These are phyloP conservation scores for Pythium brachiatum DNA, from an alignment of 352 stramenopile species.

Conservation along the genomic window DNA sequence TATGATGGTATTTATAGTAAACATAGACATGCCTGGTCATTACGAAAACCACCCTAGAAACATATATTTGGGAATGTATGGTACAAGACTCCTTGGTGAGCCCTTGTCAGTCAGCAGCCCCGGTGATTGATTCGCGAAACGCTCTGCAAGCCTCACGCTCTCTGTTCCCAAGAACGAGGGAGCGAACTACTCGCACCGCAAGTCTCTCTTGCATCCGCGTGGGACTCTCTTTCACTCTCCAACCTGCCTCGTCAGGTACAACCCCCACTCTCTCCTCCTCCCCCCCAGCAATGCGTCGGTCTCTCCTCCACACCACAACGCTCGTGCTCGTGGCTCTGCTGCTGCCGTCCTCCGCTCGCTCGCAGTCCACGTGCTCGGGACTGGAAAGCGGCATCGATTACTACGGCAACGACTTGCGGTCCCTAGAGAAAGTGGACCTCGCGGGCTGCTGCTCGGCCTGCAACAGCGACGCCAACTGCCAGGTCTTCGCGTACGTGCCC, in stretches of 20 bases:
- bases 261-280: not conserved
- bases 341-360: not conserved
- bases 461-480: constrained; percentile 33
- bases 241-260: not conserved
- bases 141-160: no score
- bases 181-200: no score
- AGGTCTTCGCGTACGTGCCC: constrained; percentile 18
- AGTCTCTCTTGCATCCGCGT: no score
- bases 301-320: not conserved
- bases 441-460: not conserved
- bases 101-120: no score
- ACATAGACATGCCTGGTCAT: no score
- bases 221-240: not conserved
- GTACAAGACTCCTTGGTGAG: no score
- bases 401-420: constrained; percentile 23
- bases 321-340: not conserved
- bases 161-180: no score
- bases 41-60: no score
- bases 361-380: constrained; percentile 4
- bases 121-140: no score
- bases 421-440: not conserved
- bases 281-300: not conserved
- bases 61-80: no score
- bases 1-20: no score
- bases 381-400: constrained; percentile 34